Evolutionary conservation across 1,139 yeast species (phyloP).

Genomic region (Yamadazyma triangularis): DNA sequence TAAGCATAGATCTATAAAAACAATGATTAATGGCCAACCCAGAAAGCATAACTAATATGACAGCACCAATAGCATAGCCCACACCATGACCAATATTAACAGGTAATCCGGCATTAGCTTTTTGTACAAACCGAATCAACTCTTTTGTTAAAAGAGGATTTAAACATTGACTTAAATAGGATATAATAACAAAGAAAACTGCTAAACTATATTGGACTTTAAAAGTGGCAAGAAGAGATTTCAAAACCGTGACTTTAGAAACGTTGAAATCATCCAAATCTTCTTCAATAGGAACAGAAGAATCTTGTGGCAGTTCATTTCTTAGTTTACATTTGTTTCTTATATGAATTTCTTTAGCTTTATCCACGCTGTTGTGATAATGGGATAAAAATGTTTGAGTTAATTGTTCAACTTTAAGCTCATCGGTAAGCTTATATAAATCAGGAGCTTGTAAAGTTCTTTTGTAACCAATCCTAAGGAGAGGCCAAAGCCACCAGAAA

Average conservation of each 20-base stretch:
- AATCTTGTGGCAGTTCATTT: conserved; percentile 4
- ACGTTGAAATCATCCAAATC: conserved; percentile 24
- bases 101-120: conserved; percentile 19
- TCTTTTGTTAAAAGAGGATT: conserved; percentile 27
- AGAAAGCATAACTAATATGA: conserved; percentile 20
- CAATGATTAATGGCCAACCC: conserved; percentile 21
- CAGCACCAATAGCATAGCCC: conserved; percentile 34
- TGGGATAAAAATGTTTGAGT: conserved; percentile 26
- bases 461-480: conserved; percentile 59
- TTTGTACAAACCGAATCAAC: conserved; percentile 26
- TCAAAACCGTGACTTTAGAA: conserved; percentile 11
- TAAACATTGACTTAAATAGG: conserved; percentile 16
- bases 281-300: conserved; percentile 14
- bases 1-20: conserved; percentile 22
- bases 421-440: conserved; percentile 49
- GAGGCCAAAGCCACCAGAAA: conserved; percentile 58
- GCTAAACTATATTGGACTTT: conserved; percentile 21
- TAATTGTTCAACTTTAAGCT: conserved; percentile 46
- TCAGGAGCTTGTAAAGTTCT: conserved; percentile 65
- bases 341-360: conserved; percentile 17
- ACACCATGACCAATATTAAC: conserved; percentile 25
- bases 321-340: conserved; percentile 16
- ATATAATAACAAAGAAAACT: conserved; percentile 15
- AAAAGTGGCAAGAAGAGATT: conserved; percentile 26
- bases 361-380: conserved; percentile 30